Evolutionary conservation across 1,284 basidiomycete species (phyloP), one percentile per base, ranked within the genome.

Genomic region (Peniophora sp.): DNA sequence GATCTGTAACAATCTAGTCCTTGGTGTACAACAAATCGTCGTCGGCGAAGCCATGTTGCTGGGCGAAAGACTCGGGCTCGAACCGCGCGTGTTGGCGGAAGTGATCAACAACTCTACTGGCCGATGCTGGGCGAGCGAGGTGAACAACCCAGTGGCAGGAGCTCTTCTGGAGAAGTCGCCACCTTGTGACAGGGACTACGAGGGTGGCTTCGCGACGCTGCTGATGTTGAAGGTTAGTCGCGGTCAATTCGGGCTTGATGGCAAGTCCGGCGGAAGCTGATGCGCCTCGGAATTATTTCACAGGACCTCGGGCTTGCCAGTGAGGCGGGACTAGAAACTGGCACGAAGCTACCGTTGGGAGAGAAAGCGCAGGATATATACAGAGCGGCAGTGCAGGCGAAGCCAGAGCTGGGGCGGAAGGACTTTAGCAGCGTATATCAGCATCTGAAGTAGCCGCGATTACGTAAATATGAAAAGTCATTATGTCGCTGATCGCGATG

Each of bases 71-170:
- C 68, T 94, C 18, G 92, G 91, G 2, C 68, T 94, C 49, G 76
- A 89, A 48, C 79, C 90, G 15, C 74, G 78, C 9, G 71, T 92
- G 24, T 73, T 94, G 24, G 85, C 90, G 2, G 76, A 79, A 3
- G 88, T 94, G 3, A 83, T 94, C 58, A 91, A 92, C 62, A 89
- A 79, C 61, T 89, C 87, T 49, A 92, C 90, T 0, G 88, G 90
- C 12, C 71, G 73, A 20, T 93, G 90, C 64, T 95, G 92, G 91
- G 74, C 90, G 8, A 83, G 81, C 44, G 84, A 86, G 17, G 79
- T 87, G 48, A 96, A 96, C 70, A 95, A 95, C 61, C 92, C 93
- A 2, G 90, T 91, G 27, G 88, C 85, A 9, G 76, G 74, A 14
- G 83, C 91, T 11, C 66, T 92, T 47, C 75, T 79, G 9, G 82